Conservation (phyloP, 106 monocot genomes). For the Allium fistulosum region DNA sequence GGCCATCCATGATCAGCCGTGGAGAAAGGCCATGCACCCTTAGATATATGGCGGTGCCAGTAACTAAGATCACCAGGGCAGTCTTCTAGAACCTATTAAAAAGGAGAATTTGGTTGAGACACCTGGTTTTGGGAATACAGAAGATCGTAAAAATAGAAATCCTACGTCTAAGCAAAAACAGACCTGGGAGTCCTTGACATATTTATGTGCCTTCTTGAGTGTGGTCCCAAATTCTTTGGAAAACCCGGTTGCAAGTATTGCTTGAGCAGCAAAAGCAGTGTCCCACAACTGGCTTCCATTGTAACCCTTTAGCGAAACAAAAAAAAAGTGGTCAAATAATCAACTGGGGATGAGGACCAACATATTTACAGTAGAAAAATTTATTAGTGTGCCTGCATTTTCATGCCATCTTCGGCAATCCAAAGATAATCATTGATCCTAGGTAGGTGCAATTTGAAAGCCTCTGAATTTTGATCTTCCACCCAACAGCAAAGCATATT, state of each 20-base stretch:
- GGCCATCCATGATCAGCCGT: constrained; percentile 90
- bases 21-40: constrained; percentile 92
- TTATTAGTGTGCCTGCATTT: constrained; percentile 61
- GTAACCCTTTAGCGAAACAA: constrained; percentile 35
- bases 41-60: constrained; percentile 91
- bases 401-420: constrained; percentile 99
- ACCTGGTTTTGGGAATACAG: background rate
- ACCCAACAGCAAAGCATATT: constrained; percentile 97
- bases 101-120: background rate
- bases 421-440: constrained; percentile 83
- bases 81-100: constrained; percentile 49
- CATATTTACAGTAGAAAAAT: background rate
- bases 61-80: constrained; percentile 69
- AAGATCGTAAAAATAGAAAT: background rate
- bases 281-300: constrained; percentile 96
- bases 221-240: constrained; percentile 51
- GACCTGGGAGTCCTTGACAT: constrained; percentile 79
- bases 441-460: constrained; percentile 83
- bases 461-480: constrained; percentile 86
- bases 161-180: background rate
- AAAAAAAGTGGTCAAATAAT: background rate
- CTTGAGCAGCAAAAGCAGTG: constrained; percentile 78
- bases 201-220: constrained; percentile 62
- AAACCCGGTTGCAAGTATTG: constrained; percentile 58
- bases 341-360: background rate